These are phyloP conservation scores for Amphichorda felina DNA, from an alignment of 2,329 filamentous ascomycete species.

Conservation along the genomic window DNA sequence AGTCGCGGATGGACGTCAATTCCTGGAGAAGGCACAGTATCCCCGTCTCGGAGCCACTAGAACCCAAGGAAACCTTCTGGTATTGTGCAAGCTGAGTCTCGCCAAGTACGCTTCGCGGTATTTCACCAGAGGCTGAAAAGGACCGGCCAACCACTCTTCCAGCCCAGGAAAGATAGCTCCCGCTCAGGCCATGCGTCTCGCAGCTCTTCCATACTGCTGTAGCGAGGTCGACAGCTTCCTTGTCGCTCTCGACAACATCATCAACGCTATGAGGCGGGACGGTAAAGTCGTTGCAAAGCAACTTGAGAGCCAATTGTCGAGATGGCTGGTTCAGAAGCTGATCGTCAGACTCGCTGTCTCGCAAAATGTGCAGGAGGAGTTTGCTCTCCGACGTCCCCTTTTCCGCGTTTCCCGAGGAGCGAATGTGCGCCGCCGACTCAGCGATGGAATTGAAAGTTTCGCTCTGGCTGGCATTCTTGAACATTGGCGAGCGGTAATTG, in stretches of 20 bases:
- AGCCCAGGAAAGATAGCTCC: conserved; percentile 72
- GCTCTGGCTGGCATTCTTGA: conserved; percentile 34
- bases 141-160: conserved; percentile 74
- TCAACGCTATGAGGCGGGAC: conserved; percentile 28
- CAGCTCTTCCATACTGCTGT: conserved; percentile 69
- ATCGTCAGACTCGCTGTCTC: conserved; percentile 51
- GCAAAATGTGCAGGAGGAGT: conserved; percentile 67
- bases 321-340: conserved; percentile 61
- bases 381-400: conserved; percentile 65
- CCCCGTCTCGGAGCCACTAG: conserved; percentile 48
- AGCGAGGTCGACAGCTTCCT: conserved; percentile 48
- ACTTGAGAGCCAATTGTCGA: conserved; percentile 55
- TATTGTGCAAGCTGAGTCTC: conserved; percentile 46
- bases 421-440: conserved; percentile 54
- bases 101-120: conserved; percentile 46
- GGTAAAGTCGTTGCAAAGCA: conserved; percentile 66
- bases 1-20: conserved; percentile 46
- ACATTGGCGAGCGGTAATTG: conserved; percentile 43
- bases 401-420: conserved; percentile 56
- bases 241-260: conserved; percentile 60
- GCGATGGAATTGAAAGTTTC: conserved; percentile 56
- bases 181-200: conserved; percentile 46
- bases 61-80: conserved; percentile 30
- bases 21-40: conserved; percentile 51
- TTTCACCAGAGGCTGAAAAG: conserved; percentile 64